Base-by-base conservation (phyloP, 140 eudicot species). In the Oenanthe javanica region DNA sequence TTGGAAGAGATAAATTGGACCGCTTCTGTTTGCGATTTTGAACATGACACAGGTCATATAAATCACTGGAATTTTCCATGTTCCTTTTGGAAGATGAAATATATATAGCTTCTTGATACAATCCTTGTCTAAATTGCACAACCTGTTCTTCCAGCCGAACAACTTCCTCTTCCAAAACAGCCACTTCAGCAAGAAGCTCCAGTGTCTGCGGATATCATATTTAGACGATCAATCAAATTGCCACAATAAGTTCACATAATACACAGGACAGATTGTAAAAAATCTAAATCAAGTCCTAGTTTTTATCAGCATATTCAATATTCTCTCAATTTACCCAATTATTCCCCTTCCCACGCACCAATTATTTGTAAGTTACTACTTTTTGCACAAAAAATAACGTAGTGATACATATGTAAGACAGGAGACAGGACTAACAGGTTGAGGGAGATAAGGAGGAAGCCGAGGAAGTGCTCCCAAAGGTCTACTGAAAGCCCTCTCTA, bases 101-200 rank as follows among this genome's bases (percentile, higher is more conserved):
- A 83, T 84, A 84, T 49, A 90, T 87, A 50, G 97, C 96, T 90
- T 90, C 97, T 75, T 89, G 94, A 85, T 90, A 94, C 74, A 94
- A 64, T 2, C 93, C 97, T 86, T 90, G 91, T 86, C 98, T 89
- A 84, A 89, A 94, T 76, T 86, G 87, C 57, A 94, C 98, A 85
- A 94, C 91, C 81, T 94, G 95, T 81, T 94, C 97, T 85, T 94
- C 98, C 48, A 94, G 96, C 85, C 97, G 84, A 40, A 94, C 96
- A 77, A 94, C 94, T 79, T 94, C 98, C 84, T 94, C 98, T 77
- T 94, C 98, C 90, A 94, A 87, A 83, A 94, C 97, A 59, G 98
- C 98, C 75, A 94, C 98, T 84, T 94, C 98, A 72, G 98, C 98
- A 55, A 94, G 84, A 89, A 94, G 98, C 89, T 94, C 98, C 79